phyloP scores from a whole-genome alignment of 2,329 filamentous ascomycete species.

The Calcarisporium arbuscula region DNA sequence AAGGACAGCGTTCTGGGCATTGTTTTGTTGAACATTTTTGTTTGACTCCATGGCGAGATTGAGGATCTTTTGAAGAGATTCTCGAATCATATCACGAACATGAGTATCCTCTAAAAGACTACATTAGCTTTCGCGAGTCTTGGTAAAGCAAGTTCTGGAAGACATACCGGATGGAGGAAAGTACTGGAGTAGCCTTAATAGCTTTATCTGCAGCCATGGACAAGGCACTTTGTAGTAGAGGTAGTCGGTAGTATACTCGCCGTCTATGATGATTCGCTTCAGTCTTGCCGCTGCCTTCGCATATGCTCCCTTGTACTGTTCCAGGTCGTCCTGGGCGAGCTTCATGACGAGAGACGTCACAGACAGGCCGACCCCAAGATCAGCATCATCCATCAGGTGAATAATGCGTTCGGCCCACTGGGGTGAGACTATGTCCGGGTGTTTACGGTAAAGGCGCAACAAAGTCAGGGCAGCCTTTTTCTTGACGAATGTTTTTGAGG shows the following conservation, averaged over 20 bases:
- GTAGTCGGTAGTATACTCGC: constrained; percentile 84
- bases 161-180: constrained; percentile 81
- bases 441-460: constrained; percentile 88
- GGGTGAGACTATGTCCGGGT: constrained; percentile 85
- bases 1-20: constrained; percentile 93
- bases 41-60: constrained; percentile 87
- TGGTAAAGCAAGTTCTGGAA: no score
- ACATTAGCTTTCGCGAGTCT: not conserved
- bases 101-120: constrained; percentile 71
- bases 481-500: constrained; percentile 95
- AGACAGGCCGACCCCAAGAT: constrained; percentile 89
- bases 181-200: constrained; percentile 87
- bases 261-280: constrained; percentile 85
- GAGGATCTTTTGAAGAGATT: constrained; percentile 85
- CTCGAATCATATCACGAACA: constrained; percentile 83
- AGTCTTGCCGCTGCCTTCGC: constrained; percentile 85
- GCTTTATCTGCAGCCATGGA: constrained; percentile 95
- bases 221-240: constrained; percentile 99
- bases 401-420: constrained; percentile 98
- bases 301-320: constrained; percentile 90
- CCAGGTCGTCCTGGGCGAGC: constrained; percentile 86
- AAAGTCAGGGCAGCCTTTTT: constrained; percentile 96
- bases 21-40: constrained; percentile 99
- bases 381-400: constrained; percentile 94
- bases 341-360: constrained; percentile 95